phyloP scores from a whole-genome alignment of 2,329 filamentous ascomycete genomes.

The Penicillium sp. region DNA sequence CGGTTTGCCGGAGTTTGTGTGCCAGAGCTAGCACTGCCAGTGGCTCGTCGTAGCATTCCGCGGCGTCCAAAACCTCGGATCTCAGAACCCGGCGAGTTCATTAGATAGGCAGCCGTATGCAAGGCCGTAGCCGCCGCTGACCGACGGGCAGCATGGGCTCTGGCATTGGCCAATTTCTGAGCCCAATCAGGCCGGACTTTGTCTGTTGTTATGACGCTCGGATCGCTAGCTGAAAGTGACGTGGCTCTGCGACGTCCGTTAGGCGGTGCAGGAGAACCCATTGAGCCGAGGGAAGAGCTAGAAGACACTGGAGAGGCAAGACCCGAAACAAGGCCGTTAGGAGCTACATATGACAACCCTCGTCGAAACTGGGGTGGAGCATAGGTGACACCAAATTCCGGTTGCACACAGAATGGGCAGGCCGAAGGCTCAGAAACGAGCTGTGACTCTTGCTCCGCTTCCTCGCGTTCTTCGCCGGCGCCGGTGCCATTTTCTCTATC shows the following conservation, averaged over 20 bases:
- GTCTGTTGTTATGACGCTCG: conserved; percentile 88
- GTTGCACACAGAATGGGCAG: conserved; percentile 92
- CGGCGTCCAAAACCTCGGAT: conserved; percentile 55
- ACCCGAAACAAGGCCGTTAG: conserved; percentile 40
- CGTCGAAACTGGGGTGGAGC: conserved; percentile 82
- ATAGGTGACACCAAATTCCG: conserved; percentile 96
- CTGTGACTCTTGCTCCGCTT: conserved; percentile 47
- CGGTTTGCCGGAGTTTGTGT: conserved; percentile 30
- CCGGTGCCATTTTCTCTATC: conserved; percentile 13
- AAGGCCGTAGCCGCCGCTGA: conserved; percentile 90
- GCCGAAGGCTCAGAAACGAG: conserved; percentile 86
- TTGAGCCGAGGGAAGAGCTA: conserved; percentile 62
- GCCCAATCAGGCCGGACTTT: conserved; percentile 91
- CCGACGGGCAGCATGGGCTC: conserved; percentile 77
- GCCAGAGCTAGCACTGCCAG: conserved; percentile 29
- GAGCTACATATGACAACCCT: conserved; percentile 67
- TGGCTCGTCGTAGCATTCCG: conserved; percentile 46
- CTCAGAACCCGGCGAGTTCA: conserved; percentile 55
- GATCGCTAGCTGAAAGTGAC: conserved; percentile 75
- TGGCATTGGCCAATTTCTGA: conserved; percentile 78
- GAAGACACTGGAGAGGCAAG: conserved; percentile 76
- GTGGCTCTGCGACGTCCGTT: conserved; percentile 56
- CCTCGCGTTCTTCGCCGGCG: background rate
- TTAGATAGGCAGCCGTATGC: conserved; percentile 90
- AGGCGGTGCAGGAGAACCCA: conserved; percentile 37